phyloP scores from a whole-genome alignment of 805 yeast species.

The Wilhelminamyces savonicus region DNA sequence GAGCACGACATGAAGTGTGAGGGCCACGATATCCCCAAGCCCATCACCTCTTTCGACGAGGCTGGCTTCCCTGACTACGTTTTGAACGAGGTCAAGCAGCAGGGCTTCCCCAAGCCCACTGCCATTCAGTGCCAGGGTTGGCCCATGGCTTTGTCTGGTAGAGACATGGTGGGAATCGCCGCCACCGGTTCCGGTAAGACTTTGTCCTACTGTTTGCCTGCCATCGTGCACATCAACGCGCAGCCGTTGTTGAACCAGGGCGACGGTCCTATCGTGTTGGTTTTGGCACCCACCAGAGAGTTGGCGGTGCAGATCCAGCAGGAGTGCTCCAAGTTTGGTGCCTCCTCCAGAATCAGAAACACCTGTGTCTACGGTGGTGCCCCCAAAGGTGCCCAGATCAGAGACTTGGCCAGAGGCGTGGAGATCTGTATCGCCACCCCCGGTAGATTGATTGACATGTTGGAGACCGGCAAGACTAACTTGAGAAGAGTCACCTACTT shows the following conservation, averaged over 20 bases:
- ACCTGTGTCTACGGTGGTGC: constrained; percentile 99
- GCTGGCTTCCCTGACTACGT: constrained; percentile 98
- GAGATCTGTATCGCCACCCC: constrained; percentile 98
- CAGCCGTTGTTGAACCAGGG: constrained; percentile 91
- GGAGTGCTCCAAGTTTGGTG: constrained; percentile 93
- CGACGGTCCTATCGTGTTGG: constrained; percentile 95
- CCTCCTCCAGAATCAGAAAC: constrained; percentile 88
- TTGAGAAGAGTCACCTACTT: constrained; percentile 93
- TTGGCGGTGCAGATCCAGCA: constrained; percentile 95
- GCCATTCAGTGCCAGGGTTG: constrained; percentile 99
- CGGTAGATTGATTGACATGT: constrained; percentile 97
- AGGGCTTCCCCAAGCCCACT: constrained; percentile 92
- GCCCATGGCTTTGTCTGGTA: constrained; percentile 99
- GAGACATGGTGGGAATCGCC: constrained; percentile 98
- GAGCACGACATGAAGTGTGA: constrained; percentile 78
- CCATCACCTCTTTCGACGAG: constrained; percentile 88
- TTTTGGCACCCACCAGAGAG: constrained; percentile 98
- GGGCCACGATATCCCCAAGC: constrained; percentile 89
- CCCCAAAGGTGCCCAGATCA: constrained; percentile 94
- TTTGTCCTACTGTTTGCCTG: constrained; percentile 92
- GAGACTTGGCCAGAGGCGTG: constrained; percentile 91
- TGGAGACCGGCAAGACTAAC: constrained; percentile 92
- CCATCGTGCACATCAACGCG: constrained; percentile 96
- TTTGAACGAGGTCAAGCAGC: constrained; percentile 76
- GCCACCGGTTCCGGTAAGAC: constrained; percentile 99